Evolutionary conservation across 140 eudicot genomes (phyloP), one percentile per base, ranked within the genome.

Genomic region (Anethum foeniculum): DNA sequence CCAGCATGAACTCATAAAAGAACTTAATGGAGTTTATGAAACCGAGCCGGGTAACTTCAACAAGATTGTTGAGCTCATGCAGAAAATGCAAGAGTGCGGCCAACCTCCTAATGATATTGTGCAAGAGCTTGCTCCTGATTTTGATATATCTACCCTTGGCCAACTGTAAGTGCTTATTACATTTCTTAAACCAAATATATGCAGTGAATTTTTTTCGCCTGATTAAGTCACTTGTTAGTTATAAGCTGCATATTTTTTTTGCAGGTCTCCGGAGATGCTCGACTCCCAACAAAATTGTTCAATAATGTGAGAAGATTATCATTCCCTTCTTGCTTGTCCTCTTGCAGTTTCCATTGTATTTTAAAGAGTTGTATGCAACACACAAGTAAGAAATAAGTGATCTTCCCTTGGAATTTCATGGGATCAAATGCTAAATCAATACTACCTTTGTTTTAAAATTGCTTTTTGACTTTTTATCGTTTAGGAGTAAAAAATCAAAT

Each of bases 21-120:
- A 95, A 38, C 82, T 95, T 21, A 95, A 88, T 73, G 74, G 82
- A 51, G 97, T 90, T 64, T 95, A 91, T 80, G 99, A 95, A 72
- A 85, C 86, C 7, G 97, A 92, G 79, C 96, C 97, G 3, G 83
- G 83, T 49, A 92, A 95, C 86, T 95, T 92, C 87, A 92, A 89
- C 96, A 95, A 91, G 85, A 93, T 95, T 60, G 88, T 95, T 77
- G 98, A 95, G 84, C 92, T 93, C 75, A 95, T 95, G 99, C 99
- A 93, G 85, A 93, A 91, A 85, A 95, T 95, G 97, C 99, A 92
- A 86, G 99, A 95, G 67, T 95, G 98, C 80, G 99, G 99, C 71
- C 99, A 95, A 82, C 99, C 99, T 10, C 99, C 99, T 1, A 91
- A 85, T 71, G 99, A 95, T 81, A 95, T 95, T 62, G 96, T 93